Conservation (phyloP, 306 rosid species). For the Macrotyloma uniflorum region DNA sequence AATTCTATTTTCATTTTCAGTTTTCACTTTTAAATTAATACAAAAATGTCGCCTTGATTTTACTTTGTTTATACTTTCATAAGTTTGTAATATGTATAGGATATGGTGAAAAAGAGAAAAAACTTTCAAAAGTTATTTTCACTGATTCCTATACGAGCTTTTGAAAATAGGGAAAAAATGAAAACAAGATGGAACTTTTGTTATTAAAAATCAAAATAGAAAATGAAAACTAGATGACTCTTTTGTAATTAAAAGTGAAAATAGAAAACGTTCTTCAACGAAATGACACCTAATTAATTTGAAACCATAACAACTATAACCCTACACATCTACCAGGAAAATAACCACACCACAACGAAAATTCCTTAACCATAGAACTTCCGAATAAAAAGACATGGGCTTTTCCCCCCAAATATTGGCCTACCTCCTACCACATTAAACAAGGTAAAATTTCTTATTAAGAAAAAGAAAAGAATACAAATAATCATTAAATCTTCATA, state of each 20-base stretch:
- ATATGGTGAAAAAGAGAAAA: neutral
- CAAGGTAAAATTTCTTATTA: constrained; percentile 5
- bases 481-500: constrained; percentile 23
- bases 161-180: neutral
- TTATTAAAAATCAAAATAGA: neutral
- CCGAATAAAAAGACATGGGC: neutral
- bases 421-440: constrained; percentile 23
- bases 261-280: neutral
- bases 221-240: neutral
- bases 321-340: neutral
- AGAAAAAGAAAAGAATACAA: neutral
- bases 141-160: neutral
- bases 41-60: neutral
- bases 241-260: neutral
- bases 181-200: neutral
- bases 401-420: neutral
- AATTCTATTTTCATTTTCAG: neutral
- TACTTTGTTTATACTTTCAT: neutral
- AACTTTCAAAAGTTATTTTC: neutral
- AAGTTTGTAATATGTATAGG: neutral
- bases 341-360: constrained; percentile 10
- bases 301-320: constrained; percentile 23
- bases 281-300: neutral
- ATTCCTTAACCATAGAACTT: constrained; percentile 17
- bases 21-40: neutral